Conservation (phyloP, 768 basidiomycete species). For the Dictyophora rubrovolvata region DNA sequence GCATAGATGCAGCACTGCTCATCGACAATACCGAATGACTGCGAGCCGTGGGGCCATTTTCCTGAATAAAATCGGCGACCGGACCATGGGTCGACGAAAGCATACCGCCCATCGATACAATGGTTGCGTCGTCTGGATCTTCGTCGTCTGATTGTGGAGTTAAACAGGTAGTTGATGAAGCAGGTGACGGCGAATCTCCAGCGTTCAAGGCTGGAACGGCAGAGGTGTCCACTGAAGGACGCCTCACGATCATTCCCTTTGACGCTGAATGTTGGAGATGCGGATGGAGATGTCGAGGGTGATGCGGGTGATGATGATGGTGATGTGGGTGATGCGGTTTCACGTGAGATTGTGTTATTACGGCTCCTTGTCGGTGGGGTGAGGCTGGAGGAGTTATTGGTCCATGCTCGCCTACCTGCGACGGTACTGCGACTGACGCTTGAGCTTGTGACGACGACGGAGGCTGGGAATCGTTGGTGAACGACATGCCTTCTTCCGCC, state of each 20-base stretch:
- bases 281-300: background rate
- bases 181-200: constrained; percentile 2
- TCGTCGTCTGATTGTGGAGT: constrained; percentile 6
- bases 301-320: background rate
- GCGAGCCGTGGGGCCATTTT: background rate
- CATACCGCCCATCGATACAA: constrained; percentile 1
- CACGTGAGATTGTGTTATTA: background rate
- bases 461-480: background rate
- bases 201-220: background rate
- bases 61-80: background rate
- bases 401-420: background rate
- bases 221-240: background rate
- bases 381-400: background rate
- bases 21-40: constrained; percentile 1
- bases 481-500: background rate
- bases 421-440: background rate
- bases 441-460: background rate
- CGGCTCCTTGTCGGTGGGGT: background rate
- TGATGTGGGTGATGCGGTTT: background rate
- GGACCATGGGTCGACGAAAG: background rate
- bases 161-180: constrained; percentile 6
- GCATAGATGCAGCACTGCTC: background rate
- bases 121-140: constrained; percentile 4
- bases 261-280: background rate
- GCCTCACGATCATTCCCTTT: background rate